These are phyloP conservation scores for Apiospora malaysiana DNA, from an alignment of 2,329 filamentous ascomycete species.

Conservation along the genomic window DNA sequence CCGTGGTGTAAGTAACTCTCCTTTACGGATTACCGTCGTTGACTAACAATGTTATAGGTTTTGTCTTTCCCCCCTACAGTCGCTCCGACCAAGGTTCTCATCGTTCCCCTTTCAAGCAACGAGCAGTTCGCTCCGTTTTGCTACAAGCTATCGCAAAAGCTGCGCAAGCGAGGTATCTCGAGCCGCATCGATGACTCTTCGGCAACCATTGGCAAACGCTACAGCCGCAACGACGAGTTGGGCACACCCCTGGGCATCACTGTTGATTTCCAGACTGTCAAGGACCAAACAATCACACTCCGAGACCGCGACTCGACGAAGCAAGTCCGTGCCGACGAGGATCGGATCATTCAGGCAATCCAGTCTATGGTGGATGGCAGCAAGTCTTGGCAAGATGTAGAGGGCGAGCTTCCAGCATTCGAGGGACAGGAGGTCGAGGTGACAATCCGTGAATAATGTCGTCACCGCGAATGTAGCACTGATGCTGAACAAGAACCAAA, in stretches of 20 bases:
- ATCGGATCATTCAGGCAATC: constrained; percentile 77
- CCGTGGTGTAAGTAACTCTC: constrained; percentile 72
- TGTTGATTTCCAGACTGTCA: constrained; percentile 92
- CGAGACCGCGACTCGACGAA: constrained; percentile 89
- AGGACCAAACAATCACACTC: constrained; percentile 86
- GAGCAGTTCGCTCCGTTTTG: constrained; percentile 80
- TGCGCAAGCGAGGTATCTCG: constrained; percentile 78
- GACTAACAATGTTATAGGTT: constrained; percentile 50
- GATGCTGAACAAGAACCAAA: constrained; percentile 14
- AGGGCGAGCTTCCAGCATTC: constrained; percentile 81
- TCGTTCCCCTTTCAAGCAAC: constrained; percentile 87
- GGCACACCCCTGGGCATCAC: constrained; percentile 94
- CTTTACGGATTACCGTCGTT: not conserved
- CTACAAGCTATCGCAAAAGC: constrained; percentile 73
- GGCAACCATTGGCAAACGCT: constrained; percentile 93
- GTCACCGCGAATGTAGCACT: not conserved
- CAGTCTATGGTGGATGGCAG: constrained; percentile 53
- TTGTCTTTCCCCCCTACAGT: constrained; percentile 76
- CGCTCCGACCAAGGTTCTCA: constrained; percentile 93
- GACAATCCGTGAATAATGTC: constrained; percentile 38
- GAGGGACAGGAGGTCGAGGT: constrained; percentile 73
- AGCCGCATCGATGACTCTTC: constrained; percentile 89
- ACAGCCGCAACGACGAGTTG: constrained; percentile 92
- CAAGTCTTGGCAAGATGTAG: constrained; percentile 72
- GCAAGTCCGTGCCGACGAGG: constrained; percentile 85